phyloP scores from a whole-genome alignment of 257 asterid species.

The Vinca minor region DNA sequence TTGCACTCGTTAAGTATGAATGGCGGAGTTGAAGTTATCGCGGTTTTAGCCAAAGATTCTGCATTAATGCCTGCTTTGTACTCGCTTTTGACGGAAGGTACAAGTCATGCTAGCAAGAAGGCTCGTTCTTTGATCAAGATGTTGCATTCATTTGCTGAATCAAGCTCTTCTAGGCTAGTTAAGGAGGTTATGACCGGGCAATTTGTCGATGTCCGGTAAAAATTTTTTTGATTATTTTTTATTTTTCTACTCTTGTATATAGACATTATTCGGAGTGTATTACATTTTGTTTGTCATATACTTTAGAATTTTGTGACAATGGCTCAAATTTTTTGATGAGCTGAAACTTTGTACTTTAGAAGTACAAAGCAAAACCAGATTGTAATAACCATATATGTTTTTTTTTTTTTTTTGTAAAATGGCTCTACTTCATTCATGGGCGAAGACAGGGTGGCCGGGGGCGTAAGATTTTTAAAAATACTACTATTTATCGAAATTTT shows the following conservation, averaged over 20 bases:
- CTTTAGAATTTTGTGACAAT: background rate
- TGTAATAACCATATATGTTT: background rate
- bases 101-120: slow-evolving; percentile 45
- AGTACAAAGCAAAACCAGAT: background rate
- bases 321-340: slow-evolving; percentile 31
- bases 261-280: background rate
- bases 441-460: no score
- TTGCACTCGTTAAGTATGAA: slow-evolving; percentile 46
- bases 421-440: no score
- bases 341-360: background rate
- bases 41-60: slow-evolving; percentile 36
- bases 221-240: background rate
- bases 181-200: slow-evolving; percentile 35
- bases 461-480: background rate
- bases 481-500: background rate
- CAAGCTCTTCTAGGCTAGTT: slow-evolving; percentile 25
- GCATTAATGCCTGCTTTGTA: slow-evolving; percentile 48
- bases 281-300: background rate
- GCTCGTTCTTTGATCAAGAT: slow-evolving; percentile 51
- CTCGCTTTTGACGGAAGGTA: slow-evolving; percentile 44
- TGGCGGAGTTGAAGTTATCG: slow-evolving; percentile 46
- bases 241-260: slow-evolving; percentile 10
- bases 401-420: background rate
- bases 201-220: slow-evolving; percentile 36
- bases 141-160: slow-evolving; percentile 48